Conservation (phyloP, 805 yeast species). For the Wickerhamiella bombiphila region DNA sequence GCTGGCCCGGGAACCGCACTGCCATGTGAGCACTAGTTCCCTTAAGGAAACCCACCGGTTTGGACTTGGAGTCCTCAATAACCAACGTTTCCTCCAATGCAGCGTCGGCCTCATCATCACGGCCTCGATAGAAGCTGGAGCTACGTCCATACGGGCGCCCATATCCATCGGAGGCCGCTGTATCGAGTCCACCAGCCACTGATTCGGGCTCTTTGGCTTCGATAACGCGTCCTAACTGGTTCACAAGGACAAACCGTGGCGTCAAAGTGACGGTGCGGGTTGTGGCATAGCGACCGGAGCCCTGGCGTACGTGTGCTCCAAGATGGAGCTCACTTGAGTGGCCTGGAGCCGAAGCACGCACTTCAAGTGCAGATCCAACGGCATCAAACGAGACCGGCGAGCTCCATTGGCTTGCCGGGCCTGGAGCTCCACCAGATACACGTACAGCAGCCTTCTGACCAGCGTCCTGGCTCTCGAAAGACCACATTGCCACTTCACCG, state of each 20-base stretch:
- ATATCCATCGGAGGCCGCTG: not conserved
- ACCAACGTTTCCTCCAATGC: too few relatives aligned
- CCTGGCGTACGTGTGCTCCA: conserved; percentile 55
- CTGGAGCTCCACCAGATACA: conserved; percentile 30
- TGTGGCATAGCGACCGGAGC: conserved; percentile 66
- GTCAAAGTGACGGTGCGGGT: conserved; percentile 66
- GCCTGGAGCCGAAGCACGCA: conserved; percentile 26
- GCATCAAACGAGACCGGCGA: conserved; percentile 72
- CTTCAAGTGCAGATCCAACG: conserved; percentile 64
- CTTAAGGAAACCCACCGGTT: conserved; percentile 47
- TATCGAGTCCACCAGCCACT: conserved; percentile 16
- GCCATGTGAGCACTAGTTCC: conserved; percentile 15
- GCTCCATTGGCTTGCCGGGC: conserved; percentile 43
- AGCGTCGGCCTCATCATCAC: too few relatives aligned
- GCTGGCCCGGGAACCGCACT: conserved; percentile 28
- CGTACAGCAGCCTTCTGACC: conserved; percentile 41
- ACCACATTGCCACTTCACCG: conserved; percentile 59
- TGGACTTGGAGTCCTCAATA: too few relatives aligned
- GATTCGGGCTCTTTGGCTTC: conserved; percentile 21
- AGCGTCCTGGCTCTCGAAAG: conserved; percentile 48
- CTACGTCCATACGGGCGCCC: too few relatives aligned
- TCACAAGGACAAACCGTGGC: conserved; percentile 69
- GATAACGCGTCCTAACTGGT: conserved; percentile 41
- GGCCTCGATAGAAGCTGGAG: too few relatives aligned
- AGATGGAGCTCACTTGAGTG: conserved; percentile 44